A percentile compares a stretch with the other conserved stretches of the same genome.
Evolutionary conservation across 73 alveolate genomes (phyloP).

Genomic region (Stentor coeruleus): DNA sequence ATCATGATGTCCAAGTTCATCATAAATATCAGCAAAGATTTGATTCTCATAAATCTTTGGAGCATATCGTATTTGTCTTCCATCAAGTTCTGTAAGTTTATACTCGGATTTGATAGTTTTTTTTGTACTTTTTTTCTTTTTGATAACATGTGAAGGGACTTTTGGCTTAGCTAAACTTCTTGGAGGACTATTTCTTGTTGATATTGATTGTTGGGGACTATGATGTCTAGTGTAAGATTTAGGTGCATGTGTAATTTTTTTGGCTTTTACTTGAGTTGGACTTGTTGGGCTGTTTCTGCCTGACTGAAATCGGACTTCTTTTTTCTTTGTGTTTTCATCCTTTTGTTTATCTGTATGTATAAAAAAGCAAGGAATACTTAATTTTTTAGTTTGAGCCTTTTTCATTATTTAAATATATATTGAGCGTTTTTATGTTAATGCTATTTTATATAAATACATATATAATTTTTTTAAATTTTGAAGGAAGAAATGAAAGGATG

Average conservation of each 20-base stretch:
- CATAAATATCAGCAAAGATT: conserved; percentile 5
- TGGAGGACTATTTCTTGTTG: background rate
- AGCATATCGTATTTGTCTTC: background rate
- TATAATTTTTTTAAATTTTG: too few relatives aligned
- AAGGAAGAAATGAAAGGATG: too few relatives aligned
- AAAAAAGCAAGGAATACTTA: background rate
- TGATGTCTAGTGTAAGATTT: background rate
- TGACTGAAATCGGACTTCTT: background rate
- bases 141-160: background rate
- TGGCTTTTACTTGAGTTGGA: background rate
- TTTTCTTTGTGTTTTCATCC: background rate
- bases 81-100: background rate
- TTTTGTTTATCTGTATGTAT: background rate
- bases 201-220: background rate
- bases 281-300: background rate
- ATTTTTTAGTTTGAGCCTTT: background rate
- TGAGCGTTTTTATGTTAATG: too few relatives aligned
- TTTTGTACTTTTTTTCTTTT: background rate
- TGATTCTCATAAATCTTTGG: conserved; percentile 16
- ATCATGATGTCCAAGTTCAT: conserved; percentile 12
- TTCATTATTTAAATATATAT: too few relatives aligned
- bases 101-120: background rate
- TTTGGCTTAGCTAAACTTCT: background rate
- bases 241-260: background rate
- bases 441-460: too few relatives aligned